Evolutionary conservation across 169 alveolate genomes (phyloP).

Genomic region (Eimeria praecox): DNA sequence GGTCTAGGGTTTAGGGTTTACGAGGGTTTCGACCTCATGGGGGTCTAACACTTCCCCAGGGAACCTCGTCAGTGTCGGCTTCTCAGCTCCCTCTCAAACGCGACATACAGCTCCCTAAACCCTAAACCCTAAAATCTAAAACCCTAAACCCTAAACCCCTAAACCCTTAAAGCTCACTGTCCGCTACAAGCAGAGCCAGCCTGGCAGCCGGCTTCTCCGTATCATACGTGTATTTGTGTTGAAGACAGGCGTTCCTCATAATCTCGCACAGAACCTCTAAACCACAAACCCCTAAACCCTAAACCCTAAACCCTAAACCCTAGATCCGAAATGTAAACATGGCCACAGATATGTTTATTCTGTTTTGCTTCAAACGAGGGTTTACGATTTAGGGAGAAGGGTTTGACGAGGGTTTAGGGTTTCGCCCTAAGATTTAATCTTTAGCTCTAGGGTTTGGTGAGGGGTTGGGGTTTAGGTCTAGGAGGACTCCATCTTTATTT

Average conservation of each 20-base stretch:
- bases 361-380: neutral
- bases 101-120: neutral
- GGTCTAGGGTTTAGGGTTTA: constrained; percentile 6
- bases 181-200: constrained; percentile 95
- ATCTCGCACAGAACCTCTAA: constrained; percentile 89
- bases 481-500: too few species aligned
- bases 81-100: neutral
- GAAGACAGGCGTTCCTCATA: constrained; percentile 97
- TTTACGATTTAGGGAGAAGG: too few species aligned
- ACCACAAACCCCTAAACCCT: constrained; percentile 28
- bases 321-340: neutral
- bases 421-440: too few species aligned
- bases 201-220: constrained; percentile 95
- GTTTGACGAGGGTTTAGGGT: neutral
- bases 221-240: constrained; percentile 96
- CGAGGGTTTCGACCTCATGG: too few species aligned
- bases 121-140: constrained; percentile 68
- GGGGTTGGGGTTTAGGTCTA: neutral
- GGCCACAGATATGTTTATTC: neutral
- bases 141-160: constrained; percentile 42
- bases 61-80: neutral
- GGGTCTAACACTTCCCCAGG: neutral
- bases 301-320: constrained; percentile 7
- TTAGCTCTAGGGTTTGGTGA: neutral
- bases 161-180: constrained; percentile 87